Evolutionary conservation across 805 yeast species (phyloP), one percentile per base, ranked within the genome.

Genomic region (Yarrowia osloensis): DNA sequence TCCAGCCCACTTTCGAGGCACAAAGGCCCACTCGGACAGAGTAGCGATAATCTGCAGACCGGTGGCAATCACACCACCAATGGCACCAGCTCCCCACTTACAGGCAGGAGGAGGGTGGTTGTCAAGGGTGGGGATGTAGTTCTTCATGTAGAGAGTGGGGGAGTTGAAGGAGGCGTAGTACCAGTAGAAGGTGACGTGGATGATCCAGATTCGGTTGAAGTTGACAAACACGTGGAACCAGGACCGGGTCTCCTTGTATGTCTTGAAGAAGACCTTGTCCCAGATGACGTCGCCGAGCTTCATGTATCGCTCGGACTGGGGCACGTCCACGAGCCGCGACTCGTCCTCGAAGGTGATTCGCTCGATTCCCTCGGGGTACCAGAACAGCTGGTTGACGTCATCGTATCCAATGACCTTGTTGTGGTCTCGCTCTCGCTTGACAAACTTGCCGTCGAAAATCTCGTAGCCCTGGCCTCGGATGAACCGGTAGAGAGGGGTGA

Each of bases 311-410:
- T 95, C 97, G 74, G 87, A 91, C 68, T 87, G 85, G 40, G 97
- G 96, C 73, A 93, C 81, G 73, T 95, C 98, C 65, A 93, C 90
- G 73, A 95, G 82, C 77, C 97, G 88, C 21, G 97, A 83, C 71
- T 97, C 97, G 77, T 95, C 98, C 76, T 89, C 95, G 74, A 94
- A 85, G 62, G 88, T 85, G 73, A 95, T 93, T 80, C 95, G 88
- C 69, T 96, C 88, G 71, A 95, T 90, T 84, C 99, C 99, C 81
- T 96, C 98, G 57, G 98, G 98, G 80, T 96, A 95, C 99, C 99
- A 95, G 81, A 96, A 95, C 73, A 95, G 84, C 83, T 95, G 99
- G 80, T 95, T 95, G 69, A 95, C 96, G 82, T 95, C 99, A 82
- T 95, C 99, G 78, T 95, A 95, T 78, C 99, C 83, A 65, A 80